Percentiles rank a stretch among this genome's conserved stretches.
phyloP scores from a whole-genome alignment of 345 rosid genomes.

The Euphorbia peplus region DNA sequence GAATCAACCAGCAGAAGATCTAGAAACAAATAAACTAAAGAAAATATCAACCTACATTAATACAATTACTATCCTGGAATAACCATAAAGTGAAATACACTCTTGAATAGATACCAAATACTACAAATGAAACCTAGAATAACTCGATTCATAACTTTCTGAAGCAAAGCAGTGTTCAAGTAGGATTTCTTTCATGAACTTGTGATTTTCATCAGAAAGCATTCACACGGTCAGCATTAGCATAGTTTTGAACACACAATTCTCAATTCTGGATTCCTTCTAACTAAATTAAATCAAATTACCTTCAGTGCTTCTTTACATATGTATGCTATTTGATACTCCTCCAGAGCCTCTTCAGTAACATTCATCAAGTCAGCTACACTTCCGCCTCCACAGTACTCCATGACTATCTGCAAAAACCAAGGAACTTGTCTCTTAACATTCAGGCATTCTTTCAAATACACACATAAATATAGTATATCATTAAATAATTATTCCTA shows the following conservation, averaged over 20 bases:
- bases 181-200: neutral
- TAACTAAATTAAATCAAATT: conserved; percentile 17
- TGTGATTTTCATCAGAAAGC: neutral
- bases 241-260: neutral
- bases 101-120: neutral
- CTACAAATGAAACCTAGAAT: neutral
- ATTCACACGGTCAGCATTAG: neutral
- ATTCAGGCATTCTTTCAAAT: neutral
- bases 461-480: neutral
- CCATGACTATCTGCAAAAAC: conserved; percentile 95
- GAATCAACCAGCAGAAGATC: conserved; percentile 20
- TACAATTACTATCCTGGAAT: neutral
- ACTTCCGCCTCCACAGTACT: conserved; percentile 99
- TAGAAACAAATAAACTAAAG: neutral
- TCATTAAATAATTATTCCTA: conserved; percentile 3
- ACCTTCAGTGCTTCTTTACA: conserved; percentile 97
- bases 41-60: neutral
- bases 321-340: conserved; percentile 91
- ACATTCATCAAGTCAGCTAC: conserved; percentile 94
- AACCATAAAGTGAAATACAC: neutral
- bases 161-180: neutral
- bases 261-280: conserved; percentile 9
- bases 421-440: conserved; percentile 29
- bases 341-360: conserved; percentile 85
- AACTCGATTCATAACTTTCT: neutral